Evolutionary conservation across 768 basidiomycete genomes (phyloP).

Genomic region (Suillus lakei): DNA sequence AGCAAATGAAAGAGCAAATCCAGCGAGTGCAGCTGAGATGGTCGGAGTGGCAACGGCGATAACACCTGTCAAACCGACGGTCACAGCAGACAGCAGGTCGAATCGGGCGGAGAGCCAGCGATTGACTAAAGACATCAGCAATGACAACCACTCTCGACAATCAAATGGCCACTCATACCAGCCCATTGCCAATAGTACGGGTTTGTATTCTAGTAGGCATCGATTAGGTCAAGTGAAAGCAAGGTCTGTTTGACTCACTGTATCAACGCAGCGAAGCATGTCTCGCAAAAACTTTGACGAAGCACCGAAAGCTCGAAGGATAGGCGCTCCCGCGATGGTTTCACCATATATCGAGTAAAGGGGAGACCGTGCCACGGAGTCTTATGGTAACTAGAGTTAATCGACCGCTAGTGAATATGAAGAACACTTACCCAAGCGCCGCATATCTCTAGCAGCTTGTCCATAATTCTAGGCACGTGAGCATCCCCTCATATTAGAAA

Average conservation of each 20-base stretch:
- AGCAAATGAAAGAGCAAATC: constrained; percentile 87
- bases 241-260: constrained; percentile 47
- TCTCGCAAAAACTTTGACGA: constrained; percentile 85
- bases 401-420: background rate
- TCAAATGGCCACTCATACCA: constrained; percentile 43
- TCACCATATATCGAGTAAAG: constrained; percentile 53
- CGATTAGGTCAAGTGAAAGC: constrained; percentile 5
- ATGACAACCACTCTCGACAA: background rate
- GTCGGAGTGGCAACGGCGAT: constrained; percentile 69
- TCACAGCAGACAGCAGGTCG: constrained; percentile 74
- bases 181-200: constrained; percentile 95
- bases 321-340: constrained; percentile 55
- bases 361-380: constrained; percentile 54
- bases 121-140: constrained; percentile 58
- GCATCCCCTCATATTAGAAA: constrained; percentile 30
- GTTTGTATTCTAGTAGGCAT: constrained; percentile 52
- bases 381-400: constrained; percentile 25
- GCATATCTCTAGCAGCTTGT: constrained; percentile 88
- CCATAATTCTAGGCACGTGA: constrained; percentile 48
- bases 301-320: constrained; percentile 85
- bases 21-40: constrained; percentile 82
- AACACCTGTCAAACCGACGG: constrained; percentile 74
- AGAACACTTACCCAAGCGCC: constrained; percentile 63
- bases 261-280: constrained; percentile 83
- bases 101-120: constrained; percentile 91